Evolutionary conservation across 2,329 filamentous ascomycete species (phyloP), one percentile per base, ranked within the genome.

Genomic region (Colletotrichum sansevieriae): DNA sequence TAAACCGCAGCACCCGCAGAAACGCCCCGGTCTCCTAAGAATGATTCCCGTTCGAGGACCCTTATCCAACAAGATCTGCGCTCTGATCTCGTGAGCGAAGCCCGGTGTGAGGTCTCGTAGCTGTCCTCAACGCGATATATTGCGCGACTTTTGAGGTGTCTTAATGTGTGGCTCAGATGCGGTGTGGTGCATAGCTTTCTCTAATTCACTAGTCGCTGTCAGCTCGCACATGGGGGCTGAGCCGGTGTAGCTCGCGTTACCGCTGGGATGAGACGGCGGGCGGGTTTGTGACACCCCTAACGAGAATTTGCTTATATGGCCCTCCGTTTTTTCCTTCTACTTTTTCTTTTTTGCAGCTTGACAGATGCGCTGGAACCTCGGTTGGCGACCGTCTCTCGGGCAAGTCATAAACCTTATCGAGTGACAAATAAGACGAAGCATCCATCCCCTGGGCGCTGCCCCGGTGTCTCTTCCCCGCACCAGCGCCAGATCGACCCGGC

Each of bases 401-500:
- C n/a, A 25, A 5, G 8, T 2, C 37, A 4, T 52, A 15, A 52
- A 7, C 29, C 29, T 33, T 15, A 22, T 25, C 22, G 18, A 57
- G n/a, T 52, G 64, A 67, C 59, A 64, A 67, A 63, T 58, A 67
- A 39, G 25, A 65, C 7, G 49, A 3, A 39, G 22, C 52, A 25
- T 22, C 33, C 25, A 25, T 25, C 7, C 52, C 39, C 46, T 37
- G 49, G 49, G 33, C 29, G 29, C 33, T 15, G 22, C 6, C 37
- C 9, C 29, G 5, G 35, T 37, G 15, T 46, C 46, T 29, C 39
- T 22, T 5, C 4, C 22, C 22, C 33, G 35, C n/a, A 33, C 44
- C 15, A n/a, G 52, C 65, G 54, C 65, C 60, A 68, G 65, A 68
- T 64, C 65, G 47, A 59, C 65, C 25, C 39, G 60, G 44, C 22